phyloP scores from a whole-genome alignment of 2,329 filamentous ascomycete species.

The Fonsecaea nubica region DNA sequence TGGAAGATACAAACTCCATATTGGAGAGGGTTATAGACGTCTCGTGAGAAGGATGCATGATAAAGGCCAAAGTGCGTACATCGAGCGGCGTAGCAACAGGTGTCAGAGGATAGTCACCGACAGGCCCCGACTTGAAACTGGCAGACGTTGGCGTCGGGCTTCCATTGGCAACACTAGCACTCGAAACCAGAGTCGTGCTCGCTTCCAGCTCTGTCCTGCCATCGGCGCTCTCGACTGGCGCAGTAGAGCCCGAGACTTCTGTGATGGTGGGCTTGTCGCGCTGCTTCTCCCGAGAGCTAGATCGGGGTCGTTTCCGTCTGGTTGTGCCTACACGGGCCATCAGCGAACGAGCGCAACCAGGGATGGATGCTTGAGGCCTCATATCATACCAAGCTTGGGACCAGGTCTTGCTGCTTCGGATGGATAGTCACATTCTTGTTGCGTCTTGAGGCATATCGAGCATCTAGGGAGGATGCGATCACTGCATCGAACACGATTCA shows the following conservation, averaged over 20 bases:
- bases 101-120: constrained; percentile 1
- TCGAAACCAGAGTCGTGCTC: too few species aligned
- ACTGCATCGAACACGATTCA: background rate
- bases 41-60: constrained; percentile 42
- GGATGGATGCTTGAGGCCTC: background rate
- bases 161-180: background rate
- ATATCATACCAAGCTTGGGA: constrained; percentile 33
- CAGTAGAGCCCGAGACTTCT: too few species aligned
- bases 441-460: constrained; percentile 11
- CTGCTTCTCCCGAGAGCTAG: too few species aligned
- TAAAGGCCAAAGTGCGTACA: constrained; percentile 27
- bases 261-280: too few species aligned
- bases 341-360: too few species aligned
- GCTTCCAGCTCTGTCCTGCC: too few species aligned
- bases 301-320: too few species aligned
- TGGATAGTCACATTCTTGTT: constrained; percentile 24
- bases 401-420: constrained; percentile 21
- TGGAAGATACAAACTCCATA: background rate
- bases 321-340: too few species aligned
- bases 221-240: too few species aligned
- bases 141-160: background rate
- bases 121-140: background rate
- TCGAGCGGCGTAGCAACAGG: background rate
- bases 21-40: background rate
- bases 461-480: constrained; percentile 6